Evolutionary conservation across 305 asterid species (phyloP).

Genomic region (Rubia tinctorum): DNA sequence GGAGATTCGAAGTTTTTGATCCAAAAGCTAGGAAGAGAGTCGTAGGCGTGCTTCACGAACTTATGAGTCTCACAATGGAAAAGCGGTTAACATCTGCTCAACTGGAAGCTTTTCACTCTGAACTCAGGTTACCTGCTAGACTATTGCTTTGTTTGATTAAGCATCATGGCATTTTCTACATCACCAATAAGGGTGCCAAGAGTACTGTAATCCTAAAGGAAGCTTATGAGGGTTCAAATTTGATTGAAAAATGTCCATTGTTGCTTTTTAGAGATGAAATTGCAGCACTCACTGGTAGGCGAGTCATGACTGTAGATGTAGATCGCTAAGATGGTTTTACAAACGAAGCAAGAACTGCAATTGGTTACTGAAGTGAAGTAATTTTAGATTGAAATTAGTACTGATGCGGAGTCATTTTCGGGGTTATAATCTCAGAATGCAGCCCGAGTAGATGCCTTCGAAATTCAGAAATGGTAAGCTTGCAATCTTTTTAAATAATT

Average conservation of each 20-base stretch:
- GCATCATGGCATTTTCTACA: slow-evolving; percentile 84
- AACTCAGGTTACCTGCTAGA: slow-evolving; percentile 67
- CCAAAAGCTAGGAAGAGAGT: slow-evolving; percentile 81
- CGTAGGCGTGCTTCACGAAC: slow-evolving; percentile 91
- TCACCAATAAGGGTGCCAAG: slow-evolving; percentile 76
- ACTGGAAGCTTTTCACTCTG: slow-evolving; percentile 83
- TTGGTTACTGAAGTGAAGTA: too few species aligned
- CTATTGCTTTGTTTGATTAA: slow-evolving; percentile 77
- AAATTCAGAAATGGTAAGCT: too few species aligned
- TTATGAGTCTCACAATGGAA: slow-evolving; percentile 86
- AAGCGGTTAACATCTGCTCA: slow-evolving; percentile 82
- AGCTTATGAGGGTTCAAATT: slow-evolving; percentile 66
- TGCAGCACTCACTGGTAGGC: slow-evolving; percentile 61
- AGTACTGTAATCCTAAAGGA: slow-evolving; percentile 86
- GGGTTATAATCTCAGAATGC: too few species aligned
- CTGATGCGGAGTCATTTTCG: too few species aligned
- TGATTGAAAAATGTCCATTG: slow-evolving; percentile 62
- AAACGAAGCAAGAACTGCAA: background rate
- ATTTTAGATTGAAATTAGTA: too few species aligned
- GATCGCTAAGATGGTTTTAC: background rate
- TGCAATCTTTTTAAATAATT: too few species aligned
- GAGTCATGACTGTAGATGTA: background rate
- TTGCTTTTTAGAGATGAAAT: slow-evolving; percentile 56
- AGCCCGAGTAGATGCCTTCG: too few species aligned
- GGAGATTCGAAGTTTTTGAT: slow-evolving; percentile 61